Conservation (phyloP, 75 land plant genomes). For the Cupressus sempervirens region DNA sequence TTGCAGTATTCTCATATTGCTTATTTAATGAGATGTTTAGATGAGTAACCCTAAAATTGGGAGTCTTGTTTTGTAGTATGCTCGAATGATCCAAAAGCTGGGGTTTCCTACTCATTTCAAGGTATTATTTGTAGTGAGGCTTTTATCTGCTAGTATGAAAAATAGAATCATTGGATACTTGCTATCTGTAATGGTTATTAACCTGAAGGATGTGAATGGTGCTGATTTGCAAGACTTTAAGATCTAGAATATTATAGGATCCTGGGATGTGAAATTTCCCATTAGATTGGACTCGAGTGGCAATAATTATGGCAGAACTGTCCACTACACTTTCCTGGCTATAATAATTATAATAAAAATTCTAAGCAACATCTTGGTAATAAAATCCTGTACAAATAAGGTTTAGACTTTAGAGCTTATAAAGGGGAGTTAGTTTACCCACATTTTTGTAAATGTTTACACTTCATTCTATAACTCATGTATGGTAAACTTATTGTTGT, state of each 20-base stretch:
- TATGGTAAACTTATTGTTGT: too few species aligned
- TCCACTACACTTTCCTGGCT: too few species aligned
- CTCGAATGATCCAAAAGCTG: constrained; percentile 56
- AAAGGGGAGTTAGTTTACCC: too few species aligned
- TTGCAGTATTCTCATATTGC: background rate
- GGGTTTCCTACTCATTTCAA: constrained; percentile 55
- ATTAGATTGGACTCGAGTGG: constrained; percentile 51
- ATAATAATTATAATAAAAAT: too few species aligned
- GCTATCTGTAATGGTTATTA: background rate
- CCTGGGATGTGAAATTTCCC: constrained; percentile 54
- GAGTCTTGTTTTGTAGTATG: constrained; percentile 32
- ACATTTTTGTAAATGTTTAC: too few species aligned
- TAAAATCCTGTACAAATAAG: too few species aligned
- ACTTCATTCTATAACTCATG: too few species aligned
- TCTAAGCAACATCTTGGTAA: too few species aligned
- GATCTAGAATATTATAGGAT: constrained; percentile 57
- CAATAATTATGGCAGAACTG: too few species aligned
- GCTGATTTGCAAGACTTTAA: constrained; percentile 37
- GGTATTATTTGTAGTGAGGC: constrained; percentile 12
- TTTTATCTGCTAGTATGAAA: background rate
- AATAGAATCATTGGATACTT: background rate
- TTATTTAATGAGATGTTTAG: background rate
- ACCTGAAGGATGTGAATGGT: background rate
- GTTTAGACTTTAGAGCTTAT: too few species aligned
- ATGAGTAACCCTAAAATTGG: background rate